Evolutionary conservation across 2,329 filamentous ascomycete genomes (phyloP).

Genomic region (Byssothecium circinans): DNA sequence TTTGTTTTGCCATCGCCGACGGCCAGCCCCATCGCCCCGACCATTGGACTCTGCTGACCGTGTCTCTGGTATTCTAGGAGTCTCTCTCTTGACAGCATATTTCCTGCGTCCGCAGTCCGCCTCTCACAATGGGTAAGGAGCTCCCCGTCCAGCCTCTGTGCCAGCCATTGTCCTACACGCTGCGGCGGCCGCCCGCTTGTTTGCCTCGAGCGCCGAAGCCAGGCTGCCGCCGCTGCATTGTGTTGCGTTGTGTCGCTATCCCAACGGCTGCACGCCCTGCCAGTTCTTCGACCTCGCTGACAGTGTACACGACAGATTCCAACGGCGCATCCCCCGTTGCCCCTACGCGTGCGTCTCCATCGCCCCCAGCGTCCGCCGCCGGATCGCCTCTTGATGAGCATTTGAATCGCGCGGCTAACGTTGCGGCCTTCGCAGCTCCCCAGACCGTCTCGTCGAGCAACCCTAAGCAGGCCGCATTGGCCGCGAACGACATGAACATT

Average conservation of each 20-base stretch:
- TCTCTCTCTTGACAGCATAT: slow-evolving; percentile 36
- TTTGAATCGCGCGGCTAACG: slow-evolving; percentile 55
- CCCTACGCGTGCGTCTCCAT: slow-evolving; percentile 51
- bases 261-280: slow-evolving; percentile 7
- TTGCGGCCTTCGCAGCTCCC: slow-evolving; percentile 48
- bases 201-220: slow-evolving; percentile 10
- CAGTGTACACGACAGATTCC: slow-evolving; percentile 42
- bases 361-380: slow-evolving; percentile 50
- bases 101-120: slow-evolving; percentile 32
- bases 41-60: slow-evolving; percentile 24
- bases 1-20: slow-evolving; percentile 31
- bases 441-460: slow-evolving; percentile 65
- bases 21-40: slow-evolving; percentile 15
- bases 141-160: slow-evolving; percentile 6
- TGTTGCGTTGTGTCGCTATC: background rate
- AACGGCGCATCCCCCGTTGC: slow-evolving; percentile 49
- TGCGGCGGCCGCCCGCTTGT: slow-evolving; percentile 5
- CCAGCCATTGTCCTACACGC: slow-evolving; percentile 13
- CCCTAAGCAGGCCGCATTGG: slow-evolving; percentile 58
- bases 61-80: slow-evolving; percentile 27
- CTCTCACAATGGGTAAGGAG: slow-evolving; percentile 44
- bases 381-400: slow-evolving; percentile 61
- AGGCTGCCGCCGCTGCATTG: slow-evolving; percentile 7
- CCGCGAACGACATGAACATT: slow-evolving; percentile 74
- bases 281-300: slow-evolving; percentile 30